phyloP scores from a whole-genome alignment of 345 rosid genomes.

The Euphorbia pulcherrima region DNA sequence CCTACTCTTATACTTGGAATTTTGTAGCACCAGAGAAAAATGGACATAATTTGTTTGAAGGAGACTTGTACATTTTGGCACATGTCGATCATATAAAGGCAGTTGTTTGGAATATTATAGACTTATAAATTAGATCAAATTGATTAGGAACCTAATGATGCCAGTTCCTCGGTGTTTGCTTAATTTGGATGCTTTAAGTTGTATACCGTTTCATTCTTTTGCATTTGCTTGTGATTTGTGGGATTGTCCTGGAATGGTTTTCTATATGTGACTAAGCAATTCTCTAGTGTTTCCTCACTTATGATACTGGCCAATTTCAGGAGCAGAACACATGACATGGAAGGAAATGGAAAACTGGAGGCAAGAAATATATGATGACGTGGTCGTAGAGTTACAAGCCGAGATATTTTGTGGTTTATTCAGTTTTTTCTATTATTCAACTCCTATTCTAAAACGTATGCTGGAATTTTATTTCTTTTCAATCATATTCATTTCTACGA shows the following conservation, averaged over 20 bases:
- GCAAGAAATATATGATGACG: slow-evolving; percentile 26
- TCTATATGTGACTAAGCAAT: neutral
- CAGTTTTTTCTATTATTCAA: too few relatives aligned
- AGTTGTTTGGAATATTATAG: neutral
- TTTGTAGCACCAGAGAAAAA: too few relatives aligned
- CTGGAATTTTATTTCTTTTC: too few relatives aligned
- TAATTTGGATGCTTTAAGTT: neutral
- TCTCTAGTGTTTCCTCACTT: neutral
- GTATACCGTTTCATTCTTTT: neutral
- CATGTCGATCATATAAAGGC: too few relatives aligned
- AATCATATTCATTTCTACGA: too few relatives aligned
- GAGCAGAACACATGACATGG: slow-evolving; percentile 65
- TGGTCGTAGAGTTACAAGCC: neutral
- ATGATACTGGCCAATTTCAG: slow-evolving; percentile 26
- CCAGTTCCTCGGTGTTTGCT: neutral
- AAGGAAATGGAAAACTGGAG: slow-evolving; percentile 71
- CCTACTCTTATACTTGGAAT: too few relatives aligned
- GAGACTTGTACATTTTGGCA: neutral
- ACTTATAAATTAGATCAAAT: neutral
- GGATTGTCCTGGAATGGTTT: neutral
- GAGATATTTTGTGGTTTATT: too few relatives aligned
- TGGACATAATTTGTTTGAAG: too few relatives aligned
- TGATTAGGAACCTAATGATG: neutral
- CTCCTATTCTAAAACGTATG: too few relatives aligned
- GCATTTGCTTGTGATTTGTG: neutral